These are phyloP conservation scores for Pseudogymnoascus sp. DNA, from an alignment of 2,329 filamentous ascomycete species.

Conservation along the genomic window DNA sequence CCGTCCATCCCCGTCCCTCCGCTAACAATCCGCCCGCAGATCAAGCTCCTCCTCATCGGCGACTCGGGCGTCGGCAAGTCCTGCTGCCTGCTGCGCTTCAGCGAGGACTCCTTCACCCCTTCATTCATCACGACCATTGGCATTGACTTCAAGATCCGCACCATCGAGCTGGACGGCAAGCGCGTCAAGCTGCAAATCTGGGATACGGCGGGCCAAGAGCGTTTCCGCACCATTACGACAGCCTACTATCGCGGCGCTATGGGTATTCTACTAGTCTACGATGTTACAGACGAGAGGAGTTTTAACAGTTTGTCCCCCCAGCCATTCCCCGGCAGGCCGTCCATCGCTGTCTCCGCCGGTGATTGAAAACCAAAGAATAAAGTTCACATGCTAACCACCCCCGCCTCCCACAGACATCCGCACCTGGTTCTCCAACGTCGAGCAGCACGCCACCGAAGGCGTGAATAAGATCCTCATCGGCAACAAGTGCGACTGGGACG, in stretches of 20 bases:
- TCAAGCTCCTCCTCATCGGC: constrained; percentile 99
- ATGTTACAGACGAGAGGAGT: constrained; percentile 98
- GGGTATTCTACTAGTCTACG: constrained; percentile 96
- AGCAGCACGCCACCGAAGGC: constrained; percentile 96
- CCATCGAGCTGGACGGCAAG: constrained; percentile 98
- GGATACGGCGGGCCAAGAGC: constrained; percentile 97
- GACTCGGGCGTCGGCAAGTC: constrained; percentile 99
- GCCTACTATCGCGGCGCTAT: constrained; percentile 98
- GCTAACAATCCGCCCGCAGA: constrained; percentile 22
- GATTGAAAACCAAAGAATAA: background rate
- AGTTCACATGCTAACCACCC: constrained; percentile 21
- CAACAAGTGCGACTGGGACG: constrained; percentile 99
- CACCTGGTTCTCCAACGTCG: constrained; percentile 99
- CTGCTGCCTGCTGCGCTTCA: constrained; percentile 93
- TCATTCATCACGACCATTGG: constrained; percentile 99
- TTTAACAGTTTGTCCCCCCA: constrained; percentile 69
- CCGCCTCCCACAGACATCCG: constrained; percentile 65
- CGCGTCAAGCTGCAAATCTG: constrained; percentile 98
- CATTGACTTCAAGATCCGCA: constrained; percentile 99
- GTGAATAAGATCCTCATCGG: constrained; percentile 99
- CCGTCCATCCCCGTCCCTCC: constrained; percentile 17
- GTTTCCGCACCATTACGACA: constrained; percentile 97
- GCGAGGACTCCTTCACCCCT: constrained; percentile 98
- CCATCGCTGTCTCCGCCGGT: background rate
- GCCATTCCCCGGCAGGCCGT: background rate